These are phyloP conservation scores for Globisporangium spiculum DNA, from an alignment of 352 stramenopile species.

Conservation along the genomic window DNA sequence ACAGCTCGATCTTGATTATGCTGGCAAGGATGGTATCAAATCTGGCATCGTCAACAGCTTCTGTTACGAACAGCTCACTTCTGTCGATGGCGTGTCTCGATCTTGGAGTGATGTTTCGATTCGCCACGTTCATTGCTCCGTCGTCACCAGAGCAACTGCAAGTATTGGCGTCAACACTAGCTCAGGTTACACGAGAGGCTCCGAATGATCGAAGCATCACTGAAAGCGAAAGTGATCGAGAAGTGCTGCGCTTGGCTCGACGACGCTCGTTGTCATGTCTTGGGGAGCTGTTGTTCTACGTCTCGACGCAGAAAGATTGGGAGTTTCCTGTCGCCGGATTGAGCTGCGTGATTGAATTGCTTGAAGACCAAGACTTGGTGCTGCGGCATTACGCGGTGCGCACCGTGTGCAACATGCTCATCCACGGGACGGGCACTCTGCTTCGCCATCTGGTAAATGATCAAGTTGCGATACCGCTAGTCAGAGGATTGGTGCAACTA, in stretches of 20 bases:
- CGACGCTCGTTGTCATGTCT: conserved; percentile 41
- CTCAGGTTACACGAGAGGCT: conserved; percentile 18
- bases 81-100: conserved; percentile 51
- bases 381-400: conserved; percentile 55
- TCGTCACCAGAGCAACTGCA: conserved; percentile 58
- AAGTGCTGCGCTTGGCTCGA: conserved; percentile 5
- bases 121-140: conserved; percentile 64
- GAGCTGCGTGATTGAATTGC: conserved; percentile 27
- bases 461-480: conserved; percentile 32
- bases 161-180: conserved; percentile 39
- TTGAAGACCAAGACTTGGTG: conserved; percentile 41
- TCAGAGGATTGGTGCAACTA: conserved; percentile 28
- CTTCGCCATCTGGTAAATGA: conserved; percentile 41
- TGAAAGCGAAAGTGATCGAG: neutral
- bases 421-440: conserved; percentile 32
- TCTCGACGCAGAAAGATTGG: conserved; percentile 53
- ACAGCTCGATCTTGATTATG: conserved; percentile 72
- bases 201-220: neutral
- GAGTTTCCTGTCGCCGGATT: conserved; percentile 32
- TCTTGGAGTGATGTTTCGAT: conserved; percentile 65
- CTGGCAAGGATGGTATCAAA: conserved; percentile 49
- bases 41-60: neutral
- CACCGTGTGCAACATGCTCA: conserved; percentile 64
- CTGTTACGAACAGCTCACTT: conserved; percentile 13
- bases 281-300: conserved; percentile 75